Evolutionary conservation across 306 rosid species (phyloP).

Genomic region (Cicer yamashitae): DNA sequence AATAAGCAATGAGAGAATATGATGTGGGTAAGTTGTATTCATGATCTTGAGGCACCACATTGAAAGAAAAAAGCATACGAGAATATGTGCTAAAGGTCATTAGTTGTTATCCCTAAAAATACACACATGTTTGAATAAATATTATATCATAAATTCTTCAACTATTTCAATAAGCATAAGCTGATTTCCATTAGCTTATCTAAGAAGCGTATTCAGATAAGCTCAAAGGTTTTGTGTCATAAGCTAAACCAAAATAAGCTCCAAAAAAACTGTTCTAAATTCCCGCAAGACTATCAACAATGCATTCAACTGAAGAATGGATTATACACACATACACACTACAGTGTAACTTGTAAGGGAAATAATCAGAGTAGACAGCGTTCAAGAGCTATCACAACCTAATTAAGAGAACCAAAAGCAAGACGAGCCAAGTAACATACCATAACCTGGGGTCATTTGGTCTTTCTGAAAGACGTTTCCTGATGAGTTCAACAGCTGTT

Average conservation of each 20-base stretch:
- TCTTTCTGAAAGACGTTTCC: conserved; percentile 71
- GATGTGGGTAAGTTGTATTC: too few relatives aligned
- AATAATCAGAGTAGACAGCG: conserved; percentile 7
- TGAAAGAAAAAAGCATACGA: too few relatives aligned
- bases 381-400: conserved; percentile 31
- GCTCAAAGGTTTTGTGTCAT: conserved; percentile 8
- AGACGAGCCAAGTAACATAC: conserved; percentile 53
- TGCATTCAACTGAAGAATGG: conserved; percentile 18
- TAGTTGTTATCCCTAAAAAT: neutral
- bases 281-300: neutral
- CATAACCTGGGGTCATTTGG: conserved; percentile 92
- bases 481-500: conserved; percentile 94
- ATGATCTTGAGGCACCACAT: too few relatives aligned
- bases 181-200: neutral
- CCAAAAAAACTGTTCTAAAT: neutral
- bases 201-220: neutral
- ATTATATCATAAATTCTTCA: conserved; percentile 1
- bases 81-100: neutral
- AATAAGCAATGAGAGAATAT: too few relatives aligned
- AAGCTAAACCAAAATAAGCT: conserved; percentile 24
- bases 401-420: conserved; percentile 30
- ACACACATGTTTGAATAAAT: neutral
- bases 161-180: conserved; percentile 21
- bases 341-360: neutral
- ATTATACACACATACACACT: neutral